A percentile compares a stretch with the other conserved stretches of the same genome.
These are phyloP conservation scores for Pichia phayaonensis DNA, from an alignment of 805 yeast species.

Conservation along the genomic window DNA sequence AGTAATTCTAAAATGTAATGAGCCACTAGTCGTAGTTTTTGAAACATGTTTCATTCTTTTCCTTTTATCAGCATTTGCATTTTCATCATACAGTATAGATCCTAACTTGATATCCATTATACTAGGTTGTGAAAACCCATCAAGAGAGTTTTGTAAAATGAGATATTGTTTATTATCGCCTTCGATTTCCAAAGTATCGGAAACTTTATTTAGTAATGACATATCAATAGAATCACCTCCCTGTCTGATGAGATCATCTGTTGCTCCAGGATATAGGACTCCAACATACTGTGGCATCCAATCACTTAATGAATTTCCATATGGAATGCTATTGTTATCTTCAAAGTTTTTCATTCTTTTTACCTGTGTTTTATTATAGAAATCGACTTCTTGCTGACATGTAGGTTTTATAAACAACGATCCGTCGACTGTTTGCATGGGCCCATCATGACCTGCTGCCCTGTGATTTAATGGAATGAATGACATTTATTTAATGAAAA, in stretches of 20 bases:
- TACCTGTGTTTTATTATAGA: slow-evolving; percentile 42
- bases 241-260: slow-evolving; percentile 20
- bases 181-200: slow-evolving; percentile 11
- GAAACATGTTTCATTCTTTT: slow-evolving; percentile 59
- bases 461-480: slow-evolving; percentile 43
- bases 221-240: slow-evolving; percentile 18
- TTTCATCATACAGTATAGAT: slow-evolving; percentile 54
- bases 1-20: slow-evolving; percentile 69
- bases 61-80: slow-evolving; percentile 51
- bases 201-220: slow-evolving; percentile 12
- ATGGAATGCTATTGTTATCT: slow-evolving; percentile 18
- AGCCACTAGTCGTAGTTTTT: slow-evolving; percentile 69
- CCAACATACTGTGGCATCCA: slow-evolving; percentile 68
- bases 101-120: slow-evolving; percentile 85
- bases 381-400: slow-evolving; percentile 57
- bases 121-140: slow-evolving; percentile 58
- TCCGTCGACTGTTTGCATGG: slow-evolving; percentile 55
- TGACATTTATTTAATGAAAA: slow-evolving; percentile 13
- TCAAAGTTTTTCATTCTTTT: background rate
- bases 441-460: slow-evolving; percentile 93
- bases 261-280: slow-evolving; percentile 40
- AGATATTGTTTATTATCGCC: slow-evolving; percentile 32
- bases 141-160: slow-evolving; percentile 63
- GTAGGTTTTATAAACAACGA: slow-evolving; percentile 68
- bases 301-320: slow-evolving; percentile 33